phyloP scores from a whole-genome alignment of 116 monocot genomes.

The Iris pallida region DNA sequence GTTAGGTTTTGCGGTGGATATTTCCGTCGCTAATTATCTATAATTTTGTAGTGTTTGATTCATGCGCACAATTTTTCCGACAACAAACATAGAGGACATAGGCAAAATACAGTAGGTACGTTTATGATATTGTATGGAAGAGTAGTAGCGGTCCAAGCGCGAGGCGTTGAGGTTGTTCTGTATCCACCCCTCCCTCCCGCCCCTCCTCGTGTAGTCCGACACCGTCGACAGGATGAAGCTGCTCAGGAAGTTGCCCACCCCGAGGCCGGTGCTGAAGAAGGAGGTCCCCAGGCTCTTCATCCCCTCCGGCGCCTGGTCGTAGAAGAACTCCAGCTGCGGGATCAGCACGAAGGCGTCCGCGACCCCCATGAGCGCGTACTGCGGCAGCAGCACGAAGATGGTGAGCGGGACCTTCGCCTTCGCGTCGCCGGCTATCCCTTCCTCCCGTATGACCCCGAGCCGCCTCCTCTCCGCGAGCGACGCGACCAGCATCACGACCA shows the following conservation, averaged over 20 bases:
- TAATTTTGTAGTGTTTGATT: too few relatives aligned
- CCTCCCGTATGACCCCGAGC: not conserved
- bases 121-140: too few relatives aligned
- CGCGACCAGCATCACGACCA: not conserved
- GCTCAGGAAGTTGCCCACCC: slow-evolving; percentile 23
- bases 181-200: slow-evolving; percentile 19
- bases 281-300: slow-evolving; percentile 33
- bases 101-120: too few relatives aligned
- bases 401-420: too few relatives aligned
- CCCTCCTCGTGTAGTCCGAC: slow-evolving; percentile 2
- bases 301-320: slow-evolving; percentile 25
- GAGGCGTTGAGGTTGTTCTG: slow-evolving; percentile 16
- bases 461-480: not conserved
- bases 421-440: not conserved
- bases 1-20: too few relatives aligned
- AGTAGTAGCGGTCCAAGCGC: slow-evolving; percentile 53
- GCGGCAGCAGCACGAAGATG: too few relatives aligned
- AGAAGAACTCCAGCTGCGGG: slow-evolving; percentile 23
- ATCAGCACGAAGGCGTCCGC: too few relatives aligned
- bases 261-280: slow-evolving; percentile 18
- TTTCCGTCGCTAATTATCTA: too few relatives aligned
- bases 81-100: too few relatives aligned
- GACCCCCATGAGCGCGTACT: too few relatives aligned
- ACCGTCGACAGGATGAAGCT: slow-evolving; percentile 23
- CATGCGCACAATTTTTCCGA: too few relatives aligned